phyloP scores from a whole-genome alignment of 2,329 filamentous ascomycete genomes.

The Curvularia sp. region DNA sequence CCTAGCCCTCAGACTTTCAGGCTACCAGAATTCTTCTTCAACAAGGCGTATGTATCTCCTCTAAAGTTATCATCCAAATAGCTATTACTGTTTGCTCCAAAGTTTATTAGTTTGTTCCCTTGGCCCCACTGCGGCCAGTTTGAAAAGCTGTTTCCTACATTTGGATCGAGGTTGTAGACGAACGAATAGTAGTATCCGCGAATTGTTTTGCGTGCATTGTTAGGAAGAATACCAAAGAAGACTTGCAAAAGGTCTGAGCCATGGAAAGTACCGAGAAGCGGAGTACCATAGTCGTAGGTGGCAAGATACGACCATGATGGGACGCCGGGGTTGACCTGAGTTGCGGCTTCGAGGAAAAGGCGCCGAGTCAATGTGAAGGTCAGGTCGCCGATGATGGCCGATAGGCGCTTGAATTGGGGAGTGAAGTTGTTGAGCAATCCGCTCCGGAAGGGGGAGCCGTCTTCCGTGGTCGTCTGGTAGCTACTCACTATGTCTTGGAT shows the following conservation, averaged over 20 bases:
- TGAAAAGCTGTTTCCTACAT: slow-evolving; percentile 57
- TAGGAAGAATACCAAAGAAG: slow-evolving; percentile 69
- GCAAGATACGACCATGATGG: slow-evolving; percentile 78
- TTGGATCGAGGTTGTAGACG: slow-evolving; percentile 73
- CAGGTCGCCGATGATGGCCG: slow-evolving; percentile 77
- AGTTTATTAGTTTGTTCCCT: slow-evolving; percentile 60
- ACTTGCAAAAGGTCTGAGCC: slow-evolving; percentile 72
- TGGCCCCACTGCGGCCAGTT: slow-evolving; percentile 64
- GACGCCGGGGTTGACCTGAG: slow-evolving; percentile 61
- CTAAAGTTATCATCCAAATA: slow-evolving; percentile 61
- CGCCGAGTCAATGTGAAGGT: slow-evolving; percentile 77
- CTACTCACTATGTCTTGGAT: slow-evolving; percentile 66
- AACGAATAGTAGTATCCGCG: slow-evolving; percentile 78
- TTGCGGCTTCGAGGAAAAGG: slow-evolving; percentile 62
- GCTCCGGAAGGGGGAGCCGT: slow-evolving; percentile 77
- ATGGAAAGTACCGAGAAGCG: slow-evolving; percentile 79
- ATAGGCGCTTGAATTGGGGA: slow-evolving; percentile 78
- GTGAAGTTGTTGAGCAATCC: slow-evolving; percentile 73
- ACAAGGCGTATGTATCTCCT: slow-evolving; percentile 53
- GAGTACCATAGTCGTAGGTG: slow-evolving; percentile 74
- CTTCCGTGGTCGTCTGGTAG: slow-evolving; percentile 64
- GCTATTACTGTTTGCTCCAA: slow-evolving; percentile 50
- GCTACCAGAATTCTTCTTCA: slow-evolving; percentile 43
- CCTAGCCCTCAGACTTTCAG: slow-evolving; percentile 19
- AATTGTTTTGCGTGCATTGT: slow-evolving; percentile 67